These are phyloP conservation scores for Yamadazyma conglobata DNA, from an alignment of 1,139 yeast species.

Conservation along the genomic window DNA sequence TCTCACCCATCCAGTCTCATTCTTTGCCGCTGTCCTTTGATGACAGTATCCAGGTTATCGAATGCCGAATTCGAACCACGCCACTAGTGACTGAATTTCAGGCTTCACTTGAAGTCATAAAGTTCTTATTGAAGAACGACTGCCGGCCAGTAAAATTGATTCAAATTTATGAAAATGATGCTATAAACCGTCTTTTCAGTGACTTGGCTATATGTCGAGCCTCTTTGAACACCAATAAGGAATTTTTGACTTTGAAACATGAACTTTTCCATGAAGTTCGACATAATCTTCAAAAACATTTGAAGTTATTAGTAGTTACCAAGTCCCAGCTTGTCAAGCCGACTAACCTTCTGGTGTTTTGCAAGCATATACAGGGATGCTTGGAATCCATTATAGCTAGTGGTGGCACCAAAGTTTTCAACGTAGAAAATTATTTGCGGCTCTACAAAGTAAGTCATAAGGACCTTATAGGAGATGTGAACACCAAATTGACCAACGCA, in stretches of 20 bases:
- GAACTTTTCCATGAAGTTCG: constrained; percentile 30
- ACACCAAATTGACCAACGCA: constrained; percentile 23
- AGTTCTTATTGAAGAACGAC: constrained; percentile 24
- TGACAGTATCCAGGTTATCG: neutral
- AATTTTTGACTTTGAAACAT: constrained; percentile 12
- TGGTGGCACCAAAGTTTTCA: constrained; percentile 9
- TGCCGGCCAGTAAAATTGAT: constrained; percentile 21
- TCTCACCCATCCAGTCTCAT: no score
- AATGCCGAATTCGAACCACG: constrained; percentile 2
- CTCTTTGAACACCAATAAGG: constrained; percentile 6
- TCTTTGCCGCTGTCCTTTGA: no score
- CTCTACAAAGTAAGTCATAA: constrained; percentile 7
- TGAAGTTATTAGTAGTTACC: constrained; percentile 22
- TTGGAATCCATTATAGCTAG: constrained; percentile 12
- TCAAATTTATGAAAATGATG: constrained; percentile 23
- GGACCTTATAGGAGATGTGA: constrained; percentile 15
- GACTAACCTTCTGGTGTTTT: constrained; percentile 14
- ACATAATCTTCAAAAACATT: constrained; percentile 23
- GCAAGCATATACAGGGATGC: constrained; percentile 17
- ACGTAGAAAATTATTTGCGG: constrained; percentile 15
- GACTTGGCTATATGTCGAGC: constrained; percentile 19
- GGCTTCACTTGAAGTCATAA: constrained; percentile 26
- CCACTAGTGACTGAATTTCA: constrained; percentile 24
- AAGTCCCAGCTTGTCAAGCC: constrained; percentile 21
- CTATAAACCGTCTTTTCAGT: constrained; percentile 22